A percentile compares a stretch with the other conserved stretches of the same genome.
Conservation (phyloP, 2,329 filamentous ascomycete species). For the Hansfordia pulvinata region DNA sequence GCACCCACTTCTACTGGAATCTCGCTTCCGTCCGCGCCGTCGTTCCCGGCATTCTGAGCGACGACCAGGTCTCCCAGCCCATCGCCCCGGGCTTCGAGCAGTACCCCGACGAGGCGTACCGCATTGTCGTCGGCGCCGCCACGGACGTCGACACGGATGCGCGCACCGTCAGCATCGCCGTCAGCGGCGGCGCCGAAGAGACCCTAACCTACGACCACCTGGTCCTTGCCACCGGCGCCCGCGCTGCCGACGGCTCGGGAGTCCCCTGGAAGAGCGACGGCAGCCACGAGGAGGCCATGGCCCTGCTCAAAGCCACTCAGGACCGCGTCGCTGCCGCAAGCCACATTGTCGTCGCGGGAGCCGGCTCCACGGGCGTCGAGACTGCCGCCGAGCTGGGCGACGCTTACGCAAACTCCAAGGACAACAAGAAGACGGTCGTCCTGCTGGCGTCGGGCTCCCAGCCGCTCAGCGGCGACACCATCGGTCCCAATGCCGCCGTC, state of each 20-base stretch:
- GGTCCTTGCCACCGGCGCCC: constrained; percentile 41
- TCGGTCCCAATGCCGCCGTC: constrained; percentile 24
- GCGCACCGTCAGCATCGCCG: constrained; percentile 27
- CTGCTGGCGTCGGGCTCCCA: constrained; percentile 27
- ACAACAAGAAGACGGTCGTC: constrained; percentile 34
- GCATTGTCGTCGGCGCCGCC: constrained; percentile 37
- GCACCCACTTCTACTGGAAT: constrained; percentile 46
- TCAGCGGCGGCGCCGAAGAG: constrained; percentile 14
- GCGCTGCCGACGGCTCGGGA: constrained; percentile 20
- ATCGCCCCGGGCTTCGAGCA: constrained; percentile 33
- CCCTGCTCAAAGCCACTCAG: constrained; percentile 24
- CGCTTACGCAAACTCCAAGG: constrained; percentile 30
- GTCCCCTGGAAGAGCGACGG: constrained; percentile 39
- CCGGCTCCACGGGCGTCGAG: constrained; percentile 42
- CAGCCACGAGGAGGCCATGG: constrained; percentile 28
- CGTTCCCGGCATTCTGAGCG: constrained; percentile 31
- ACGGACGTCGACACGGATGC: constrained; percentile 22
- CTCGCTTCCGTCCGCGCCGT: constrained; percentile 41
- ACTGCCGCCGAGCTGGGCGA: constrained; percentile 38
- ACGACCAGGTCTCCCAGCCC: constrained; percentile 34
- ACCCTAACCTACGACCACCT: constrained; percentile 38
- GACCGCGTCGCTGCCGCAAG: constrained; percentile 27
- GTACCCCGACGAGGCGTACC: constrained; percentile 33
- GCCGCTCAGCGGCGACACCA: constrained; percentile 28
- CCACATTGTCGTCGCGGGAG: constrained; percentile 42